These are phyloP conservation scores for Collariella sp. DNA, from an alignment of 495 filamentous ascomycete species.

Conservation along the genomic window DNA sequence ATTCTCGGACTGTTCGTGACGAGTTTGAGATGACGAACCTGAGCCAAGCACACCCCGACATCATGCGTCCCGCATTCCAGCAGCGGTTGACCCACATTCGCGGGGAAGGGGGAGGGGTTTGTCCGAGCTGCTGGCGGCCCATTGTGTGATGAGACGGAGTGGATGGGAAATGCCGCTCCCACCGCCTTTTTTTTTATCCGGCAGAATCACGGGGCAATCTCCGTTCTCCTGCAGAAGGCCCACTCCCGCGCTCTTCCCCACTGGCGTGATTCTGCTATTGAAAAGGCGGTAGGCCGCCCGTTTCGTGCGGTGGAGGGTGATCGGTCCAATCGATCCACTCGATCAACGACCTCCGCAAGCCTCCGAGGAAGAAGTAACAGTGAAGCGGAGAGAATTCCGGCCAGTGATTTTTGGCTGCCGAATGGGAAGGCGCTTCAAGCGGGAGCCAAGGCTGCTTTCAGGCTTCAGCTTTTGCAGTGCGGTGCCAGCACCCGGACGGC, in stretches of 20 bases:
- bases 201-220: not conserved
- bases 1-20: no score
- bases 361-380: not conserved
- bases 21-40: no score
- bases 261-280: no score
- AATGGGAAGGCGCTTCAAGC: not conserved
- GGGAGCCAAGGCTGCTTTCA: constrained; percentile 2
- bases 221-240: not conserved
- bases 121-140: no score
- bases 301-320: not conserved
- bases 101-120: no score
- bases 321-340: not conserved
- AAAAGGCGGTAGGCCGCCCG: no score
- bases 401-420: not conserved
- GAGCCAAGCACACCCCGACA: no score
- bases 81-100: no score
- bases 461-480: not conserved
- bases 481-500: not conserved
- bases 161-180: not conserved
- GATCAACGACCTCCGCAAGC: not conserved
- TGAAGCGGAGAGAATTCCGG: constrained; percentile 7
- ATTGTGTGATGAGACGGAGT: no score
- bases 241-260: not conserved
- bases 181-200: not conserved
- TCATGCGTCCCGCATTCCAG: no score